These are phyloP conservation scores for Neofusicoccum ribis DNA, from an alignment of 2,329 filamentous ascomycete species.

Conservation along the genomic window DNA sequence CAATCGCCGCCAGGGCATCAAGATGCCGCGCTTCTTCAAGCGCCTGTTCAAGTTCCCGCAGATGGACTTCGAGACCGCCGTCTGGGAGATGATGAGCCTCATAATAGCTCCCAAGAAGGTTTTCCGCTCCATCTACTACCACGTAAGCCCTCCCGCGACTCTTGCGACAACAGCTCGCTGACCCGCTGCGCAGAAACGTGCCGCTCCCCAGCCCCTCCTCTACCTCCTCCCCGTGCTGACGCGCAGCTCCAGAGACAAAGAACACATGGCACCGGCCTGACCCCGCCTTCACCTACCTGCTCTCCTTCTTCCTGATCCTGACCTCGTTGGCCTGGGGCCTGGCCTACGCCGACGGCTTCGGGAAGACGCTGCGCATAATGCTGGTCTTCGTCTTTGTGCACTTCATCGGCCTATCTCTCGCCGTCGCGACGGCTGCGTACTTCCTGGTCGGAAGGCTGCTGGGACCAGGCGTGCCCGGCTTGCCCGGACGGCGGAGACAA, in stretches of 20 bases:
- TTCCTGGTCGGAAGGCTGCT: conserved; percentile 64
- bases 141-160: conserved; percentile 45
- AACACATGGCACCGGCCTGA: conserved; percentile 70
- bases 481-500: conserved; percentile 53
- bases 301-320: conserved; percentile 62
- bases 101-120: conserved; percentile 70
- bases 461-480: conserved; percentile 55
- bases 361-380: conserved; percentile 45
- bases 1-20: conserved; percentile 53
- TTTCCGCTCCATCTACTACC: conserved; percentile 70
- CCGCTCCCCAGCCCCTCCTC: neutral
- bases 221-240: conserved; percentile 17
- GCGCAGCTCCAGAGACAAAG: conserved; percentile 57
- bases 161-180: conserved; percentile 8
- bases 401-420: conserved; percentile 61
- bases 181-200: conserved; percentile 40
- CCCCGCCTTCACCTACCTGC: conserved; percentile 68
- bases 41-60: conserved; percentile 70
- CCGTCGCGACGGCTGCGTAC: conserved; percentile 63
- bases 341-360: conserved; percentile 50
- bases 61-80: conserved; percentile 73
- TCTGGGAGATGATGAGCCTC: conserved; percentile 71
- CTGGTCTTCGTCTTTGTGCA: conserved; percentile 56
- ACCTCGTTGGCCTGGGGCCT: conserved; percentile 61
- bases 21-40: conserved; percentile 68